Evolutionary conservation across 345 rosid genomes (phyloP), one percentile per base, ranked within the genome.

Genomic region (Populus nigra): DNA sequence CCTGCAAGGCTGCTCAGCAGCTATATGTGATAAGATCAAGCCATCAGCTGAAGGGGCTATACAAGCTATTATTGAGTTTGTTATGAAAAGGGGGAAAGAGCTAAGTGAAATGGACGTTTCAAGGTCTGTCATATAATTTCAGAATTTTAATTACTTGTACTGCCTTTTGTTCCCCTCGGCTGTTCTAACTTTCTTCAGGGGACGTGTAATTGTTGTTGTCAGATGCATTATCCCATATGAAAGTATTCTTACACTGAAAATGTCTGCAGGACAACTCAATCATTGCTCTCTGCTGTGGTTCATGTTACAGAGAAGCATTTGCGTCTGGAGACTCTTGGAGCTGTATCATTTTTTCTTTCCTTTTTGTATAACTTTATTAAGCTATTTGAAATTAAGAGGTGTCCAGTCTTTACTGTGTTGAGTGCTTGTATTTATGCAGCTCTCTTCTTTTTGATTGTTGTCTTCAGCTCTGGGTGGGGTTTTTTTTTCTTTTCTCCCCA

Each of bases 41-140:
- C 97, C 87, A 79, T 91, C 99, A 69, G 96, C 98, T 72, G 99
- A 95, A 88, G 99, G 99, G 81, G 88, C 94, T 72, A 92, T 95
- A 71, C 94, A 91, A 88, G 98, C 99, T 65, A 94, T 95, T 81
- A 86, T 85, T 82, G 98, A 95, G 85, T 93, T 95, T 83, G 94
- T 92, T 57, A 80, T 87, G 36, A 91, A 85, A 81, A 87, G 98
- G 85, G 97, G 98, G 74, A 81, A 79, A 83, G 96, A 91, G 82
- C 88, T 95, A 77, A 91, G 88, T 76, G 94, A 89, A 79, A 83
- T 79, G 75, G 91, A 95, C 78, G 71, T 95, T 74, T 85, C 94
- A 77, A 93, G 99, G 99, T 95, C 61, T 68, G 63, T 73, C 13
- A 47, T 18, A 50, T 17, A 49, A 70, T 25, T 73, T 59, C 23